Percentiles rank a stretch among this genome's conserved stretches.
These are phyloP conservation scores for Candida corydali DNA, from an alignment of 805 yeast genomes.

Conservation along the genomic window DNA sequence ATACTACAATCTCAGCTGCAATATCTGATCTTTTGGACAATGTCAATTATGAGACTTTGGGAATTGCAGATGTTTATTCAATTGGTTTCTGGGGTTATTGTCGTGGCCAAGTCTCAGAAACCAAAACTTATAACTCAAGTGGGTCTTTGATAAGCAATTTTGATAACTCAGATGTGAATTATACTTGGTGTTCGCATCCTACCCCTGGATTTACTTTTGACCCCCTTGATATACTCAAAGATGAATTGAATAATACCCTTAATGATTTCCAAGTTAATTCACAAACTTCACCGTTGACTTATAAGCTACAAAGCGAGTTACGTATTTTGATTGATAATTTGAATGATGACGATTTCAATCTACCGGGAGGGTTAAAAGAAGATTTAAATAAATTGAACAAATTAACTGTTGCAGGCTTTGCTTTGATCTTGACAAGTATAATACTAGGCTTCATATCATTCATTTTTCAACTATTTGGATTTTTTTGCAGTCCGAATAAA, in stretches of 20 bases:
- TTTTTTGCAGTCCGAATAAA: conserved; percentile 39
- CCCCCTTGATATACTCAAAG: conserved; percentile 37
- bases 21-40: conserved; percentile 15
- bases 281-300: conserved; percentile 15
- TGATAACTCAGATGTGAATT: conserved; percentile 28
- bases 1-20: conserved; percentile 13
- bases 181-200: conserved; percentile 52
- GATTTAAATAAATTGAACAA: conserved; percentile 43
- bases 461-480: conserved; percentile 44
- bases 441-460: conserved; percentile 40
- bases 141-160: conserved; percentile 7
- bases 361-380: conserved; percentile 53
- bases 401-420: conserved; percentile 56
- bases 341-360: conserved; percentile 28
- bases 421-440: conserved; percentile 26
- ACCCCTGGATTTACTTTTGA: conserved; percentile 54
- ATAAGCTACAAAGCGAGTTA: conserved; percentile 15
- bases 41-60: conserved; percentile 28
- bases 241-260: conserved; percentile 24
- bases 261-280: conserved; percentile 20
- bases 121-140: conserved; percentile 5
- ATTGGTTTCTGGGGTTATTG: conserved; percentile 44
- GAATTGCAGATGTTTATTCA: conserved; percentile 38
- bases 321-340: conserved; percentile 19
- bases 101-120: conserved; percentile 20